Evolutionary conservation across 768 basidiomycete genomes (phyloP).

Genomic region (Lentinula guzmanii): DNA sequence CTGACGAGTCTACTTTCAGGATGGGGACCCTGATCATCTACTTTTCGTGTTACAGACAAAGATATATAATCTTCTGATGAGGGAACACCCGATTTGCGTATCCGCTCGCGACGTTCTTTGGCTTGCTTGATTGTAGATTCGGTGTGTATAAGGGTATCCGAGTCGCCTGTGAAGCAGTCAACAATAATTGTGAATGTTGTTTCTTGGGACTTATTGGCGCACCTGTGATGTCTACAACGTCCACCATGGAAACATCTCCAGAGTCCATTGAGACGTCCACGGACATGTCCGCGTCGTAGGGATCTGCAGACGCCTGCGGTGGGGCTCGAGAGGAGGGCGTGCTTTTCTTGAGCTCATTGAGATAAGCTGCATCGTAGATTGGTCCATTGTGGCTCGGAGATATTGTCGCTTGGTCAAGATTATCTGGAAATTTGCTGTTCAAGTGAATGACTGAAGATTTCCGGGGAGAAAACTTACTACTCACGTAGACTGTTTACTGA

Average conservation of each 20-base stretch:
- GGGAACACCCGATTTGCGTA: constrained; percentile 42
- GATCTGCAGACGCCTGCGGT: constrained; percentile 23
- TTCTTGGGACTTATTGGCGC: background rate
- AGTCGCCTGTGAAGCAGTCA: constrained; percentile 19
- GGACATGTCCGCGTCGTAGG: constrained; percentile 49
- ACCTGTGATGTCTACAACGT: constrained; percentile 16
- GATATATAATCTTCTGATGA: constrained; percentile 75
- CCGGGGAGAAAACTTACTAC: constrained; percentile 8
- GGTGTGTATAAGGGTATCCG: constrained; percentile 53
- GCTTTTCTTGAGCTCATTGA: constrained; percentile 74
- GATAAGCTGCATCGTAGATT: constrained; percentile 65
- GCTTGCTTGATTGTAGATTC: constrained; percentile 67
- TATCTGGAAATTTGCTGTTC: constrained; percentile 36
- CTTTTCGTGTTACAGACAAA: constrained; percentile 55
- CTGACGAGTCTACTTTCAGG: constrained; percentile 77
- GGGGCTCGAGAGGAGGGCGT: constrained; percentile 51
- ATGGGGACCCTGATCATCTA: constrained; percentile 62
- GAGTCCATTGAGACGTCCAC: constrained; percentile 43
- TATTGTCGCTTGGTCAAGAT: constrained; percentile 53
- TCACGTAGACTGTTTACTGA: constrained; percentile 52
- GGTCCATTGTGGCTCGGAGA: constrained; percentile 40
- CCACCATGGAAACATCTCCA: constrained; percentile 31
- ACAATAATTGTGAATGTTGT: background rate
- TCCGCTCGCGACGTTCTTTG: constrained; percentile 68
- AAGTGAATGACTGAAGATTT: constrained; percentile 10